phyloP scores from a whole-genome alignment of 2,329 filamentous ascomycete genomes.

The Aspergillus hiratsukae region DNA sequence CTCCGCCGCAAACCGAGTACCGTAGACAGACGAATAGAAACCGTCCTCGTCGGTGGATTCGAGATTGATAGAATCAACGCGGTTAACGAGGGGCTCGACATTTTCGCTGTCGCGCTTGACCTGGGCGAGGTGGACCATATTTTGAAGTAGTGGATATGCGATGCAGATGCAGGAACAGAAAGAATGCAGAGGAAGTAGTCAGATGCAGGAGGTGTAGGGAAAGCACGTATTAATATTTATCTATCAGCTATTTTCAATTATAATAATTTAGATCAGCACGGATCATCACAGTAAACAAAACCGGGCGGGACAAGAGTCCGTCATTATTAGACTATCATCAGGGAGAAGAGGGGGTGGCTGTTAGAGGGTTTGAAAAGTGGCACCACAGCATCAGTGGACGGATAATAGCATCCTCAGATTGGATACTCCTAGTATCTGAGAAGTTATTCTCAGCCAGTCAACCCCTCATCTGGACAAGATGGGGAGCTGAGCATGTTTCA shows the following conservation, averaged over 20 bases:
- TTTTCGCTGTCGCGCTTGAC: slow-evolving; percentile 37
- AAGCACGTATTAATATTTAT: background rate
- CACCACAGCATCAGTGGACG: background rate
- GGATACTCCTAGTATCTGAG: background rate
- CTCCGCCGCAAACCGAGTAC: slow-evolving; percentile 73
- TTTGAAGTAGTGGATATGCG: too few relatives aligned
- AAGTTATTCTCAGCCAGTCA: background rate
- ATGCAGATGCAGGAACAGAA: background rate
- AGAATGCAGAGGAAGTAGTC: background rate
- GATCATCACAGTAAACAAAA: background rate
- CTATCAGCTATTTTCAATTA: background rate
- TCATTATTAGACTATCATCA: background rate
- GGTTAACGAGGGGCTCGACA: slow-evolving; percentile 32
- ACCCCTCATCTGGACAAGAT: background rate
- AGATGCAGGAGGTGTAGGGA: background rate
- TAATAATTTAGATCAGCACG: background rate
- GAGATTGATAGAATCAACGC: slow-evolving; percentile 46
- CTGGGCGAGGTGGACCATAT: slow-evolving; percentile 41
- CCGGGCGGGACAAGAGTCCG: too few relatives aligned
- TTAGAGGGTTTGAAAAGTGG: background rate
- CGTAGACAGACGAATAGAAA: slow-evolving; percentile 77
- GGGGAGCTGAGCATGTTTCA: background rate
- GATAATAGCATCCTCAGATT: background rate
- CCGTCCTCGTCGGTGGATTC: slow-evolving; percentile 42
- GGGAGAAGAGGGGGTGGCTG: background rate